phyloP scores from a whole-genome alignment of 228 moss, liverwort and hornwort genomes.

The Sphagnum magellanicum region DNA sequence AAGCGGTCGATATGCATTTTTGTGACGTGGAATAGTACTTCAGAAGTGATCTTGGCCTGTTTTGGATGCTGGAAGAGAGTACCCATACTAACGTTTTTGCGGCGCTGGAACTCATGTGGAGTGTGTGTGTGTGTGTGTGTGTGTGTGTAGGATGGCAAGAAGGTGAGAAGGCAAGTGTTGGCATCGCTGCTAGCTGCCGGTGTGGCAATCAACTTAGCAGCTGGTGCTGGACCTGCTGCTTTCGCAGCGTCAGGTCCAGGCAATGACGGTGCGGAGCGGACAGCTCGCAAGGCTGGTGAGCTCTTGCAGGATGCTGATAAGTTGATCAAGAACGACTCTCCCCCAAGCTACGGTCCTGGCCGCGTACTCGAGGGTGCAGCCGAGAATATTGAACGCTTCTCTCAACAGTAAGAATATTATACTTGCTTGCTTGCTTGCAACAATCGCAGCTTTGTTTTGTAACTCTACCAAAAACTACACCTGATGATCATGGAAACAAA shows the following conservation, averaged over 20 bases:
- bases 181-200: constrained; percentile 35
- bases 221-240: constrained; percentile 13
- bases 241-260: constrained; percentile 35
- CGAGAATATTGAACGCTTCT: constrained; percentile 19
- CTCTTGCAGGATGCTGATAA: constrained; percentile 28
- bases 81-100: no score
- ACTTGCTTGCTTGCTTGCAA: neutral
- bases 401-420: constrained; percentile 23
- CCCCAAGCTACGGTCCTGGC: constrained; percentile 32
- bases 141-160: constrained; percentile 13
- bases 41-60: no score
- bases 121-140: neutral
- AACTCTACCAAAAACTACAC: neutral
- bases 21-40: no score
- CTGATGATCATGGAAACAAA: neutral
- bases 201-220: constrained; percentile 30
- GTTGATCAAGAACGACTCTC: constrained; percentile 48
- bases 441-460: neutral
- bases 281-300: constrained; percentile 38
- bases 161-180: constrained; percentile 11
- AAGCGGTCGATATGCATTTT: no score
- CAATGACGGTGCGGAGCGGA: constrained; percentile 30
- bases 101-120: no score
- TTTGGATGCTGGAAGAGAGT: no score
- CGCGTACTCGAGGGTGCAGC: constrained; percentile 11